Base-by-base conservation (phyloP, 2,329 filamentous ascomycete genomes). In the Apiospora hydei region DNA sequence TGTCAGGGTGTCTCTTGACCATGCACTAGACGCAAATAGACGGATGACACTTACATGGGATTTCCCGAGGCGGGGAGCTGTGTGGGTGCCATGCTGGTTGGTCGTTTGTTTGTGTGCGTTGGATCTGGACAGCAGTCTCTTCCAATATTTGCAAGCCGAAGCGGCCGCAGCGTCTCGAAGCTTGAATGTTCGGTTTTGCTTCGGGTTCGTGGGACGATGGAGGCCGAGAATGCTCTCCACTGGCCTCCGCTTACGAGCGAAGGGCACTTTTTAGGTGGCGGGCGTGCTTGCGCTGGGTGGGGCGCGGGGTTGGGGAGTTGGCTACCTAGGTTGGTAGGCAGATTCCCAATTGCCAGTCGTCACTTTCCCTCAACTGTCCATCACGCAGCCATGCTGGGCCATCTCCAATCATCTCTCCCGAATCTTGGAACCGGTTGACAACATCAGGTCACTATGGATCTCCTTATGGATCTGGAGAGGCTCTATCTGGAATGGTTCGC, bases 51-150 rank as follows among this genome's bases (percentile, higher is more conserved):
- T 80, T 78, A 83, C 83, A 84, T 75, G 73, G 81, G 82, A 77
- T 85, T 85, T 74, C 83, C 84, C 73, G 84, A 85, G 34, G 78
- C 80, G 64, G 82, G 82, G 43, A 84, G 79, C 72, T 80, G 76
- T 8, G 82, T 84, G 43, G 82, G 81, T 49, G 82, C 73, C 82
- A 84, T 84, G 44, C 47, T 69, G 24, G n/a, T 6, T 69, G 24
- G n/a, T 30, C 34, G 34, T 14, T 30, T 34, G n/a, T 46, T 30
- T 30, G 18, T 21, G 24, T 14, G 44, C 30, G 16, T 61, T 61
- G 53, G 53, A 7, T n/a, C 49, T 61, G 21, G 53, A 61, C 34
- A 38, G 53, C 53, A 21, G 13, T 26, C 30, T 38, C 18, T 21
- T 61, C 53, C 47, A 38, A 38, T 18, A 38, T 21, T 61, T 61